Conservation (phyloP, 441 rosid genomes). For the Eugenia klotzschiana region DNA sequence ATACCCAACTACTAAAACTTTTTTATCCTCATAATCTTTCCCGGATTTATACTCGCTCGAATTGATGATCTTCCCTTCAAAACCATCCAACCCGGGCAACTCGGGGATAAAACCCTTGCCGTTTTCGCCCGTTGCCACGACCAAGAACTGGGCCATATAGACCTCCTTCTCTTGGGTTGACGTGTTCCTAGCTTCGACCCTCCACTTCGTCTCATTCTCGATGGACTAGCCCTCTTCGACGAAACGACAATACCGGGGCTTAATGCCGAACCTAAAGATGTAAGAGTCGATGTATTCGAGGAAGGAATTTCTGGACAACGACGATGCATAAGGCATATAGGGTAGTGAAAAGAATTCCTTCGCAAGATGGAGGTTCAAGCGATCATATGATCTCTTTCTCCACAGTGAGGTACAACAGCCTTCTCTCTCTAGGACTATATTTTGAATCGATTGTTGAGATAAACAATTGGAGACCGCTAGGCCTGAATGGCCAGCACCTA, state of each 20-base stretch:
- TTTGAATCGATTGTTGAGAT: slow-evolving; percentile 12
- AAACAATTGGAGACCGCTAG: slow-evolving; percentile 33
- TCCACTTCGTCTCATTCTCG: slow-evolving; percentile 11
- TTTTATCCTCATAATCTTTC: slow-evolving; percentile 7
- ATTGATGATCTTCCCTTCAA: slow-evolving; percentile 20
- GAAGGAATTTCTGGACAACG: slow-evolving; percentile 12
- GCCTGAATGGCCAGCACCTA: slow-evolving; percentile 24
- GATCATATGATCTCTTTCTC: slow-evolving; percentile 37
- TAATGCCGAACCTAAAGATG: slow-evolving; percentile 14
- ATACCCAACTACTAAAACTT: slow-evolving; percentile 33
- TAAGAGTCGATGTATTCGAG: slow-evolving; percentile 22
- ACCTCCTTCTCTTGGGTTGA: slow-evolving; percentile 6
- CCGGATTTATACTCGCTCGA: slow-evolving; percentile 22
- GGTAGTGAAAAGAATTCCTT: slow-evolving; percentile 38
- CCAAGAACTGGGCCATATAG: slow-evolving; percentile 19
- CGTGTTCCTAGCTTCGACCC: slow-evolving; percentile 5
- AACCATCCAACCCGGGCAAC: slow-evolving; percentile 17
- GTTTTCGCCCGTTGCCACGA: slow-evolving; percentile 32
- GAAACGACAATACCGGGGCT: slow-evolving; percentile 7
- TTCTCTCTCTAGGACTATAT: slow-evolving; percentile 29
- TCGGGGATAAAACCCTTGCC: slow-evolving; percentile 11
- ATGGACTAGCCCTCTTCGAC: slow-evolving; percentile 14
- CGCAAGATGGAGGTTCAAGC: slow-evolving; percentile 29
- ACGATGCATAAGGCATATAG: slow-evolving; percentile 12
- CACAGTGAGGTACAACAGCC: slow-evolving; percentile 36